Percentiles rank a stretch among this genome's conserved stretches.
These are phyloP conservation scores for Haplosporangium sp. DNA, from an alignment of 371 early-diverging fungal genomes.

Conservation along the genomic window DNA sequence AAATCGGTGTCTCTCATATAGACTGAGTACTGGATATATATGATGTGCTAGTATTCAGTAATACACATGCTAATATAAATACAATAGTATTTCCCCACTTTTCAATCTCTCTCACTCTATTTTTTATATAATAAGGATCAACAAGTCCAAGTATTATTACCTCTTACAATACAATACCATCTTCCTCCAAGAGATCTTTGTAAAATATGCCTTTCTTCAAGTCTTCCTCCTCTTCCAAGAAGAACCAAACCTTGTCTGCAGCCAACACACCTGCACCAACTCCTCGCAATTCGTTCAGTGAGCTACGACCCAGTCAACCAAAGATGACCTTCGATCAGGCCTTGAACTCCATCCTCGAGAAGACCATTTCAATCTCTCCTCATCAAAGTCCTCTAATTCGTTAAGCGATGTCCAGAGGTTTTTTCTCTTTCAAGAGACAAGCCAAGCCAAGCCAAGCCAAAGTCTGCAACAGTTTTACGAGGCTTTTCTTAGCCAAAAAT, in stretches of 20 bases:
- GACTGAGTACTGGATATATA: too few species aligned
- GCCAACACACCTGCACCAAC: constrained; percentile 28
- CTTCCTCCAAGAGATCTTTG: too few species aligned
- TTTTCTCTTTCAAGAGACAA: too few species aligned
- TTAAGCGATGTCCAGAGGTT: constrained; percentile 6
- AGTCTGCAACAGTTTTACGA: too few species aligned
- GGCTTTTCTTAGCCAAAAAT: too few species aligned
- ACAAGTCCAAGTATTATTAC: too few species aligned
- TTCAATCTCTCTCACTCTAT: too few species aligned
- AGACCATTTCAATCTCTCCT: constrained; percentile 24
- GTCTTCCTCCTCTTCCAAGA: constrained; percentile 36
- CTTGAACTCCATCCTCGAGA: constrained; percentile 12
- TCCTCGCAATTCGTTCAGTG: constrained; percentile 41
- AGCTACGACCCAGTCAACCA: constrained; percentile 10
- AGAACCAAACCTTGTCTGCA: constrained; percentile 51
- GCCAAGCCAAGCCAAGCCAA: too few species aligned
- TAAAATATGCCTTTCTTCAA: constrained; percentile 42
- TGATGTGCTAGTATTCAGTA: too few species aligned
- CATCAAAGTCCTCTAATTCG: constrained; percentile 21
- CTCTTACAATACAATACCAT: too few species aligned
- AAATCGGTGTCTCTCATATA: too few species aligned
- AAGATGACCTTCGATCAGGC: constrained; percentile 31
- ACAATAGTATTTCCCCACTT: not conserved
- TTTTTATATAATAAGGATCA: too few species aligned
- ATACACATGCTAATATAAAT: not conserved